Conservation (phyloP, 257 asterid genomes). For the Solanum pimpinellifolium region DNA sequence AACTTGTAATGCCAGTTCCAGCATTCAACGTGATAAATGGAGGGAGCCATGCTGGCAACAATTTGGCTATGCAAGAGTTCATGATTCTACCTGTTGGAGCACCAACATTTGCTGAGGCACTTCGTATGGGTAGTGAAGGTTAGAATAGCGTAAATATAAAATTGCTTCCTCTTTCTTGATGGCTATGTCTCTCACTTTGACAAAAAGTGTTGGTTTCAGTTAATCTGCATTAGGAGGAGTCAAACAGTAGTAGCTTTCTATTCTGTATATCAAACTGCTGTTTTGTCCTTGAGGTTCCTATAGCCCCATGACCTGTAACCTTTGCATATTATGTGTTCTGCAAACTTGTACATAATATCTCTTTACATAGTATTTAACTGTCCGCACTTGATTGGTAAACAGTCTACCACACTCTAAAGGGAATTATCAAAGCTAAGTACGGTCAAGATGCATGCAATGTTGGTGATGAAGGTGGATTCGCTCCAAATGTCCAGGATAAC, state of each 20-base stretch:
- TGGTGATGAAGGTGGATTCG: constrained; percentile 99
- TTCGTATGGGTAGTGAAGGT: constrained; percentile 98
- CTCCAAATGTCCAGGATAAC: constrained; percentile 96
- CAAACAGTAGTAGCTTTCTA: not conserved
- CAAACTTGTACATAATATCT: not conserved
- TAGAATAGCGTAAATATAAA: not conserved
- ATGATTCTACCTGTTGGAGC: constrained; percentile 99
- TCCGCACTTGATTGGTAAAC: constrained; percentile 4
- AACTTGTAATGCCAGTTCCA: constrained; percentile 98
- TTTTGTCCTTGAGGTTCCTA: not conserved
- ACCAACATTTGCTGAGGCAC: constrained; percentile 71
- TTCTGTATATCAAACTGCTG: not conserved
- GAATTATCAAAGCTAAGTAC: constrained; percentile 89
- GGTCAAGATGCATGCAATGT: constrained; percentile 99
- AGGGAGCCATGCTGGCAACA: constrained; percentile 99
- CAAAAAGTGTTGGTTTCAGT: not conserved
- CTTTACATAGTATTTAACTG: not conserved
- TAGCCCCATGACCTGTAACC: not conserved
- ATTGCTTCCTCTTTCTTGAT: not conserved
- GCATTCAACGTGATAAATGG: constrained; percentile 97
- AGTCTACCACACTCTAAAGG: constrained; percentile 89
- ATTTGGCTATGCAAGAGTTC: constrained; percentile 96
- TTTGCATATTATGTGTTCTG: not conserved
- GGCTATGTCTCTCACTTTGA: not conserved
- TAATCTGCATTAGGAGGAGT: not conserved